Base-by-base conservation (phyloP, 23 red algal species). In the Gracilaria gracilis region DNA sequence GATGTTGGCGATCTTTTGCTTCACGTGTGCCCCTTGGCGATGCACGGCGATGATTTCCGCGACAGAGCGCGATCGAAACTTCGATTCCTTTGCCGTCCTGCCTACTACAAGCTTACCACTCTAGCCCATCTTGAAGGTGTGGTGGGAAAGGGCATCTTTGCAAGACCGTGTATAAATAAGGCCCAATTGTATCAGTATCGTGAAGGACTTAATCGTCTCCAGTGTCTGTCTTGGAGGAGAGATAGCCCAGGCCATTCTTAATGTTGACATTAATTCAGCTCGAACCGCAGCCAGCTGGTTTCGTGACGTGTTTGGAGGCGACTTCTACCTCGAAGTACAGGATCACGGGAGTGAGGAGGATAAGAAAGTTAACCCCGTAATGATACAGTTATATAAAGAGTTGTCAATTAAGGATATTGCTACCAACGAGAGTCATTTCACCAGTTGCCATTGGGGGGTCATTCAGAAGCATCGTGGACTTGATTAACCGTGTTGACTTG, bases 341-440 rank as follows among this genome's bases (percentile, higher is more conserved):
- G 94, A 95, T 59, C 97, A 98, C 78, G 97, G 93, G 25, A 75
- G 85, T 39, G 73, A 76, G n/a, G 86, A 94, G 82, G 90, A 98
- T 55, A 82, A 74, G 32, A 75, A 91, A 44, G 97, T 96, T 19
- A 95, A 96, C 58, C 71, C 84, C 0, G 76, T 70, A 15, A 59
- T 98, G 25, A 54, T 89, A 46, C 46, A 87, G 21, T 49, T 98
- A n/a, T 79, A 67, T 29, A 19, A 74, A 37, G 84, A 91, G 20
- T 84, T 98, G 9, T 85, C 78, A 5, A 94, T 98, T 29, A 82
- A 88, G 47, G 61, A 95, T 61, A 93, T 98, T 64, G 93, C 91
- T 29, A 98, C 97, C 1, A 98, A 98, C 50, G 97, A 98, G 75
- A 95, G 93, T 49, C 97, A 98, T 83, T 98, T 95, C 80, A 98